Conservation (phyloP, 768 basidiomycete genomes). For the Agrocybe pediades region DNA sequence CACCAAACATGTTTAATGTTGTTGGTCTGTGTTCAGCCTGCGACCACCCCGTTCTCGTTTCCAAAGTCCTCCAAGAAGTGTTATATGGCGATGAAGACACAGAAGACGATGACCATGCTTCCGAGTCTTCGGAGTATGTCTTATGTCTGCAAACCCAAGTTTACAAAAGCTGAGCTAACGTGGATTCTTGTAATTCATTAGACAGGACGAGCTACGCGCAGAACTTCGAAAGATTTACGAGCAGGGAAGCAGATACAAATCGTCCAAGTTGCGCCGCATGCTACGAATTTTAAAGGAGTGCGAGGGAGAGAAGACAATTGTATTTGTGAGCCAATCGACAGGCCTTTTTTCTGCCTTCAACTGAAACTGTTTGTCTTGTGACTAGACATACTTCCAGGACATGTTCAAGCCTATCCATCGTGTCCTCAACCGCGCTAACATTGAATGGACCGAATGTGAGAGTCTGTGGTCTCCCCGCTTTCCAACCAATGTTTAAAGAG, state of each 20-base stretch:
- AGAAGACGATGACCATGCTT: background rate
- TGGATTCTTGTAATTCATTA: no score
- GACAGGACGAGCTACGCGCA: background rate
- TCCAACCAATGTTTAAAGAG: no score
- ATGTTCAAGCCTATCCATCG: constrained; percentile 4
- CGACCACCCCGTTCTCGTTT: constrained; percentile 8
- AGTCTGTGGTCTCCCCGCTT: background rate
- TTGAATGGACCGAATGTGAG: constrained; percentile 11
- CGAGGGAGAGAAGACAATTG: constrained; percentile 15
- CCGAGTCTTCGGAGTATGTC: background rate
- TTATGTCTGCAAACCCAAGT: background rate
- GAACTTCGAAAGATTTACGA: background rate
- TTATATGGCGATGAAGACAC: background rate
- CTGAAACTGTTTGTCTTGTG: background rate
- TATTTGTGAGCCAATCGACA: constrained; percentile 12
- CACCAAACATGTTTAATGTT: background rate
- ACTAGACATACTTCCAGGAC: constrained; percentile 13
- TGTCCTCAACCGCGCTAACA: constrained; percentile 4
- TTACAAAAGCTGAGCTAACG: background rate
- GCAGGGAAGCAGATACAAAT: background rate
- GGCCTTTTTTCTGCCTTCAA: background rate
- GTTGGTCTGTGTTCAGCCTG: constrained; percentile 6
- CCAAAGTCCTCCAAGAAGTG: background rate
- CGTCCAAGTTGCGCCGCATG: constrained; percentile 12
- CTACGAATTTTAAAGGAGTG: constrained; percentile 1